Base-by-base conservation (phyloP, 768 basidiomycete genomes). In the Tricholoma terreum region DNA sequence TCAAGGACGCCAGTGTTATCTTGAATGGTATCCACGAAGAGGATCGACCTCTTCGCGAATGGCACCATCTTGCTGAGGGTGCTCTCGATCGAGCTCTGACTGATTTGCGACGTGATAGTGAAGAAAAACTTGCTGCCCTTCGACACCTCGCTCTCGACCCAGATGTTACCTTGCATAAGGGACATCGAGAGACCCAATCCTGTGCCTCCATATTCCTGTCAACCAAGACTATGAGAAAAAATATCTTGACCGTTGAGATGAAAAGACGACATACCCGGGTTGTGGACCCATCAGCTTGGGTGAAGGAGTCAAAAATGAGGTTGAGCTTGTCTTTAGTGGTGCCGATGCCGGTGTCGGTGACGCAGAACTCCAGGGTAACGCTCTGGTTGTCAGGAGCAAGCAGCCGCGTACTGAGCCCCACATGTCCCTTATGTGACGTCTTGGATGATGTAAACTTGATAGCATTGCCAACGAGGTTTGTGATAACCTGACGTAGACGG, bases 311-410 rank as follows among this genome's bases (percentile, higher is more conserved):
- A 74, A 98, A 99, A 69, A 98, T 98, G 66, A 98, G 78, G 67
- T 95, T 96, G 62, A 98, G 76, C 77, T 98, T 98, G 72, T 98
- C 97, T 69, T 94, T 94, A 55, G 96, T 94, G 69, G 98, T 98
- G 52, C 97, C 97, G 65, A 99, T 99, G 54, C 97, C 97, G 1
- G 95, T 98, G 68, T 99, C 97, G 51, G 90, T 89, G 19, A 98
- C 95, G 67, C 95, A 97, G 79, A 99, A 97, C 74, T 98, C 94
- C 19, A 99, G 77, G 22, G 92, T 93, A 22, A 94, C 92, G 58
- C 84, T 87, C 68, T 87, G 82, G 60, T 92, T 89, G 58, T 94
- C 92, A 60, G 87, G 71, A 4, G 87, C 85, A 43, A 93, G 74
- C 56, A 94, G 74, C 21, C 94, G 78, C 56, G 90, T 94, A 70